Conservation (phyloP, 2,329 filamentous ascomycete genomes). For the Mycosphaerella sp. region DNA sequence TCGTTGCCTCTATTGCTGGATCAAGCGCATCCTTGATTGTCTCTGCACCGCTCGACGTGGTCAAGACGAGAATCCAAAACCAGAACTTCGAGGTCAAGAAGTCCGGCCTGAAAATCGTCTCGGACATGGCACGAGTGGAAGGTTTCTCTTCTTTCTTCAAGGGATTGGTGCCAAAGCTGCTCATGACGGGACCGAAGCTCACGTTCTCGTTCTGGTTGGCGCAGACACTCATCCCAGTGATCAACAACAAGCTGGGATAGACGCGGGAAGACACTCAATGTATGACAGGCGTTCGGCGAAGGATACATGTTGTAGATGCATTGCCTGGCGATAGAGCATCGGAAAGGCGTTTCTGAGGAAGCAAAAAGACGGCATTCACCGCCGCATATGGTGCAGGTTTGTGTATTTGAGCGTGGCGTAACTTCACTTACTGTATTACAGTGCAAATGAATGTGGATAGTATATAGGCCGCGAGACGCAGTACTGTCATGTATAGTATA, state of each 20-base stretch:
- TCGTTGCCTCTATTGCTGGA: slow-evolving; percentile 90
- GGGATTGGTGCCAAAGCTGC: slow-evolving; percentile 89
- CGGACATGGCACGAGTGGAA: slow-evolving; percentile 90
- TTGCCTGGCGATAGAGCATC: slow-evolving; percentile 9
- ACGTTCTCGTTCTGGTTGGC: slow-evolving; percentile 99
- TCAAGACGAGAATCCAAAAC: slow-evolving; percentile 98
- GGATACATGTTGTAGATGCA: slow-evolving; percentile 1
- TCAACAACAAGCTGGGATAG: slow-evolving; percentile 59
- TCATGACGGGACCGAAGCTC: slow-evolving; percentile 98
- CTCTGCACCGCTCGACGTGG: slow-evolving; percentile 92
- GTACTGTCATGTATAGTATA: slow-evolving; percentile 3
- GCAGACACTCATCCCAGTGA: slow-evolving; percentile 93
- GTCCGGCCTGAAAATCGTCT: slow-evolving; percentile 82
- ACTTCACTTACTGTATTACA: slow-evolving; percentile 5
- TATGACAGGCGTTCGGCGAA: slow-evolving; percentile 12
- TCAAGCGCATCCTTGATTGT: slow-evolving; percentile 92
- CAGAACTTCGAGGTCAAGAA: slow-evolving; percentile 98
- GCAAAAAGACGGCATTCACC: neutral
- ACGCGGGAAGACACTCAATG: neutral
- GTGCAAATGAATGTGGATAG: slow-evolving; percentile 5
- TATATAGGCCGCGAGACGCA: neutral
- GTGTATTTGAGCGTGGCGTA: slow-evolving; percentile 7
- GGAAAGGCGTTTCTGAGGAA: neutral
- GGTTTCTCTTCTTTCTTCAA: slow-evolving; percentile 90
- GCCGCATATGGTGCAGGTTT: slow-evolving; percentile 2